Base-by-base conservation (phyloP, 768 basidiomycete species). In the Kwoniella botswanensis region DNA sequence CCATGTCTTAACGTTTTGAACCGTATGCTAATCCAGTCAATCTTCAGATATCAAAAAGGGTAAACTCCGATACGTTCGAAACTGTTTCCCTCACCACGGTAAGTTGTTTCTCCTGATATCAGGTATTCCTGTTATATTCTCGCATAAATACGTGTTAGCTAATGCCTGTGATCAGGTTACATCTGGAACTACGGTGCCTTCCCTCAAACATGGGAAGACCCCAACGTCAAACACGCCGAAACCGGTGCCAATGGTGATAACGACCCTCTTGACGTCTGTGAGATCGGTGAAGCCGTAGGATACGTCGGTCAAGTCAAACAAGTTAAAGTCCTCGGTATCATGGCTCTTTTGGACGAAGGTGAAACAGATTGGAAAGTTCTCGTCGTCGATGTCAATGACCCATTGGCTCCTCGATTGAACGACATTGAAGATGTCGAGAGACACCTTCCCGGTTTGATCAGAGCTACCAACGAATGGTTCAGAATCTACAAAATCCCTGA, bases 121-220 rank as follows among this genome's bases (percentile, higher is more conserved):
- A 26, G 4, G 29, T 46, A 12, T 52, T 55, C 60, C 4, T 17
- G 46, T 64, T 15, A 11, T 44, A 11, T 44, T 67, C 17, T 4
- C 43, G 11, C 50, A 42, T 2, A 7, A 11, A 18, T 21, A n/a
- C 12, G 18, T 17, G 4, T 29, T 11, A 59, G 58, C 58, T 67
- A 22, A 67, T 46, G 10, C 9, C 10, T 65, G 24, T 18, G 1
- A 13, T n/a, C 70, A 79, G 77, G 78, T 29, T 81, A 78, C 88
- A 94, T 99, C 87, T 99, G 97, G 97, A 99, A 99, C 88, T 99
- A 99, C 82, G 96, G 96, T 80, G 94, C 95, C 70, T 97, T 99
- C 90, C 96, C 96, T 35, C 78, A 98, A 93, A 98, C 97, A 53
- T 99, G 97, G 97, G 97, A 99, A 84, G 97, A 98, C 84, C 97